phyloP scores from a whole-genome alignment of 495 filamentous ascomycete genomes.

The Aspergillus indologenus region DNA sequence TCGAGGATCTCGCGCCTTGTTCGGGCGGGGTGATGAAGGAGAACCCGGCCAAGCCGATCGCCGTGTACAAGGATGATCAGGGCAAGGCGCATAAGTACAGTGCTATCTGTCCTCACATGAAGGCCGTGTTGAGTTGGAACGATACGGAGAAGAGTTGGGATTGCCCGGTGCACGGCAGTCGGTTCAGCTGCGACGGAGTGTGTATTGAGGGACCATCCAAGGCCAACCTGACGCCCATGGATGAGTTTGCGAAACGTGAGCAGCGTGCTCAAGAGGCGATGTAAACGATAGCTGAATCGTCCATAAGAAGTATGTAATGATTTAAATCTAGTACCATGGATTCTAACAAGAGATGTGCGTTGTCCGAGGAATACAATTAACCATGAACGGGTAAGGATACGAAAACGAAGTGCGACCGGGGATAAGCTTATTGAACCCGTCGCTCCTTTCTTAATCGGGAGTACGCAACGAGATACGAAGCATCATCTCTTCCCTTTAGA shows the following conservation, averaged over 20 bases:
- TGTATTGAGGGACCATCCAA: constrained; percentile 52
- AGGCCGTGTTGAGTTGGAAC: constrained; percentile 57
- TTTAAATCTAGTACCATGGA: background rate
- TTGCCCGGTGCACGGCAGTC: constrained; percentile 49
- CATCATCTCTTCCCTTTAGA: background rate
- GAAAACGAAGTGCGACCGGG: background rate
- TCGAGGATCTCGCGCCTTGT: constrained; percentile 50
- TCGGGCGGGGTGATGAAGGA: constrained; percentile 51
- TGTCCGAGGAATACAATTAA: background rate
- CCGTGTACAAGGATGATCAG: constrained; percentile 55
- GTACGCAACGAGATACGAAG: constrained; percentile 4
- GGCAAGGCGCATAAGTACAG: constrained; percentile 48
- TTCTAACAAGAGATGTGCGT: background rate
- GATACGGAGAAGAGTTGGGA: constrained; percentile 54
- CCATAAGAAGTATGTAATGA: background rate
- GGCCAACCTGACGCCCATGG: constrained; percentile 22
- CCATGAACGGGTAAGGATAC: background rate
- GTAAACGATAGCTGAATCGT: background rate
- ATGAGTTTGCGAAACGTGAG: constrained; percentile 8
- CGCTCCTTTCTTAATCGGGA: background rate
- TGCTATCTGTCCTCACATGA: constrained; percentile 55
- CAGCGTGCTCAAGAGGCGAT: constrained; percentile 1
- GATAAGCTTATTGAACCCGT: background rate
- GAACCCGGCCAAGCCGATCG: constrained; percentile 40
- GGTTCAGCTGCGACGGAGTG: constrained; percentile 52